Base-by-base conservation (phyloP, 2,329 filamentous ascomycete species). In the Blastomyces emzantsi region DNA sequence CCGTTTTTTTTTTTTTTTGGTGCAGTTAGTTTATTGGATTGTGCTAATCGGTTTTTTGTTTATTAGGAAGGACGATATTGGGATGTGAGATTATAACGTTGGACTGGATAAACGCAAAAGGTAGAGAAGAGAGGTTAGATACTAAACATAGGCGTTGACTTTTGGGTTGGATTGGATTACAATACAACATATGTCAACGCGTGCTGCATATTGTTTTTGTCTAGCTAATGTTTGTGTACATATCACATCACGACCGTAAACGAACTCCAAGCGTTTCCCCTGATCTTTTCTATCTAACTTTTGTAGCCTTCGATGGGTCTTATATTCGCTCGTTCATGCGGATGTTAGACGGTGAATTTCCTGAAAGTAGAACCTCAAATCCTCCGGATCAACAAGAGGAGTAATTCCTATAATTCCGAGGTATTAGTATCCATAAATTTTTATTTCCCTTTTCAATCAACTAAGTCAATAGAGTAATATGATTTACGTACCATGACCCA, bases 351-450 rank as follows among this genome's bases (percentile, higher is more conserved):
- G 84, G 75, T 96, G 91, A 64, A 97, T 87, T 77, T 99, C 94
- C 73, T 95, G 82, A 68, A 99, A 93, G 80, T 90, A 99, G 78
- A 95, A 96, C 74, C 87, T 93, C 69, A 99, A 80, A 75, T 96
- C 88, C 60, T 97, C 92, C 0, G 94, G 94, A 70, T 97, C 89
- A 62, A 99, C 94, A 67, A 92, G 89, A 0, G 94, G 94, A 41
- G 94, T 99, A 67, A 99, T 92, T 66, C 91, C 90, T 94, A 17
- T 39, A 51, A 47, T 19, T 25, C 36, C 19, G 5, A 36, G 17
- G 15, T n/a, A 25, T 60, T 60, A 60, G 57, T 25, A 60, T 30
- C 19, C 2, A 39, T 6, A 25, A 36, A 66, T 71, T 55, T 66
- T 49, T 9, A 25, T 9, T 25, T 51, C 25, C 47, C 54, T n/a